Base-by-base conservation (phyloP, 345 rosid genomes). In the Excoecaria agallocha region DNA sequence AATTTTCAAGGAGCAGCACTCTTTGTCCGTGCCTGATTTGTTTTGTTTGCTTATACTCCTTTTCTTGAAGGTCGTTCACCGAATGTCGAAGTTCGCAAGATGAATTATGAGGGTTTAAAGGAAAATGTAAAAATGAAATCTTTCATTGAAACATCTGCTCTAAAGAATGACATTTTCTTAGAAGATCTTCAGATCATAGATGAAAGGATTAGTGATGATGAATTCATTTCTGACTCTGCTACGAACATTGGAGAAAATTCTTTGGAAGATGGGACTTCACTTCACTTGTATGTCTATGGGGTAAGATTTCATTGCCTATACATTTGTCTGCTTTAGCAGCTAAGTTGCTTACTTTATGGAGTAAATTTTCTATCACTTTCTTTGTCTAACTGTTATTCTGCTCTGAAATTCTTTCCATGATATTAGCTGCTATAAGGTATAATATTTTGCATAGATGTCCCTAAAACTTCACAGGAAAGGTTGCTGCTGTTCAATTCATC, bases 211-310 rank as follows among this genome's bases (percentile, higher is more conserved):
- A 60, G 48, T 59, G 38, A 60, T 66, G 66, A 76, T 76, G 84
- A 78, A 22, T 79, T 82, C 72, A 61, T 70, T 58, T 67, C 82
- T 15, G 84, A 81, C 71, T 63, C 82, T 76, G 66, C 71, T 74
- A 76, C 71, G 39, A 54, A 76, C 74, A 55, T 49, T 30, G 86
- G 74, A 70, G 79, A 84, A 10, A 77, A 81, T 71, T 77, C 85
- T 65, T 52, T 56, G 37, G 83, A 85, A 75, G 76, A 70, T 24
- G 74, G 66, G 70, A 74, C 55, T 68, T 79, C 77, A 15, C 70
- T 89, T 60, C 56, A 51, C 85, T 76, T 91, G 67, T 91, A 75
- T 79, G 85, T 84, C 30, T 93, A 91, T 68, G 97, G 98, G 89
- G 98, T 93, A 87, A 77, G 83, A 67, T 22, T 43, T 12, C 66